Base-by-base conservation (phyloP, 805 yeast species). In the Ogataea methanolica region DNA sequence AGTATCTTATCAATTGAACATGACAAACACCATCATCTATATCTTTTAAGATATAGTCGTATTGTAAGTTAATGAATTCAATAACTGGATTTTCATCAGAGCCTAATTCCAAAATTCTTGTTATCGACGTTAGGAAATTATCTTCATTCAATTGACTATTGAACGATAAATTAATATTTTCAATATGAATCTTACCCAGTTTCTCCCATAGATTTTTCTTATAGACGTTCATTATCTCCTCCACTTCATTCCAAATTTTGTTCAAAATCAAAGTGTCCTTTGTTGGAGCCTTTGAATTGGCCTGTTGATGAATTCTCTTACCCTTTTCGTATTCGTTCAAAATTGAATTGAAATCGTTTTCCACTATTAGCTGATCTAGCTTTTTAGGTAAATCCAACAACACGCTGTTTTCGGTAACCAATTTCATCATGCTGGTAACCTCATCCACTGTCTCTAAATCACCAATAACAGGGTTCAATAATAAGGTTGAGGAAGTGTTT, bases 41-140 rank as follows among this genome's bases (percentile, higher is more conserved):
- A 43, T 67, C 65, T 2, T 57, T 52, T 7, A 65, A 61, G 49
- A 80, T 70, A 17, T 60, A 61, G 22, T 68, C 66, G 41, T 73
- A 71, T 56, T 76, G 83, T 17, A 75, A 65, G 38, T 74, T 68
- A 29, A 85, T 73, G 81, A 89, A 85, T 45, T 75, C 79, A 21
- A 73, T 60, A 6, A 85, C 77, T 5, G 92, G 92, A 59, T 80
- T 83, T 38, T 61, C 62, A 47, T 79, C 82, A 2, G 77, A 74
- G n/a, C 82, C 85, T 33, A 86, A 66, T 51, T 84, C 88, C 40
- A 82, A 62, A 33, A 85, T 67, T 53, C 76, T 78, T n/a, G 75
- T 71, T 22, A 84, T 75, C 12, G 73, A 58, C 11, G 71, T 67
- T 19, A 76, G 56, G 49, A 76, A 73, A 26, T 60, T 56, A 17